Evolutionary conservation across 345 rosid species (phyloP), one percentile per base, ranked within the genome.

Genomic region (Firmiana major): DNA sequence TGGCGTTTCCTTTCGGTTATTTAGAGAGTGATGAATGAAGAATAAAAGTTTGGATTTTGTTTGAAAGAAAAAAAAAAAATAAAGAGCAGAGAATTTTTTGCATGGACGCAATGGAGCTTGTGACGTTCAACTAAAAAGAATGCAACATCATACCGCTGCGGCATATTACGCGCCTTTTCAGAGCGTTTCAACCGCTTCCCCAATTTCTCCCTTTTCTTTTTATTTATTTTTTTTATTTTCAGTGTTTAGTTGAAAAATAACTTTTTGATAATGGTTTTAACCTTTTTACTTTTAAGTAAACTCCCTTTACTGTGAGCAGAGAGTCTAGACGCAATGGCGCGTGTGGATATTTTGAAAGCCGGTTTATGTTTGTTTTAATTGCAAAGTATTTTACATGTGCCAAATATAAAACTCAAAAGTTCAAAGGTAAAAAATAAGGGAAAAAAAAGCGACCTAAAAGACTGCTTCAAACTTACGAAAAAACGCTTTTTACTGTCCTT

Each of bases 391-490:
- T 28, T 5, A 63, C 67, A 68, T 59, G 71, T 79, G 73, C 19
- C 3, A 31, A 31, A 31, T 31, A 31, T 0, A 31, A 31, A 31
- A 31, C 34, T 31, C 34, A 31, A 2, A 42, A 19, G 1, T 7
- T 6, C 9, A 1, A 13, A 26, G 0, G 26, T 40, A 15, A 21
- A 42, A 16, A 3, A 42, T 6, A 5, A 54, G 24, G 53, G 74
- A 65, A 55, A 71, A 34, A 21, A 13, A 0, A 4, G 1, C 3
- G 3, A 3, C 19, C 51, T 15, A 26, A 83, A 66, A 63, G 80
- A 78, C 76, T 75, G 49, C 69, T 71, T 58, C 83, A 66, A 75
- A 10, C 62, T 8, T 9, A 26, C 1, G 34, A 1, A 46, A 34
- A 76, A 62, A 28, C 38, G 24, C 75, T 31, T 31, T 66, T 24